These are phyloP conservation scores for Gypsophila paniculata DNA, from an alignment of 179 eudicot species.

Conservation along the genomic window DNA sequence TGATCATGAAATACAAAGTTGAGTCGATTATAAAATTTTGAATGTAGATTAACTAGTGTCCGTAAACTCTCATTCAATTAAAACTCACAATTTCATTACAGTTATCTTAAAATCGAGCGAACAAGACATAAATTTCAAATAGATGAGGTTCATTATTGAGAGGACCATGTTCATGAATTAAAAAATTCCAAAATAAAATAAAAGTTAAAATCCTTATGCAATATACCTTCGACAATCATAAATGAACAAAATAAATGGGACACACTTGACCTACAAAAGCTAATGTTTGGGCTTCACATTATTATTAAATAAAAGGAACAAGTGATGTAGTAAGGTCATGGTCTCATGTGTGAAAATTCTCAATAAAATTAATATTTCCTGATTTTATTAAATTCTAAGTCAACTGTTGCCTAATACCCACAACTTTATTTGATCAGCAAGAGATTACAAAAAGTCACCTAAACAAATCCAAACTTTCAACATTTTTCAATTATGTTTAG, in stretches of 20 bases:
- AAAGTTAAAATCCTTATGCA: background rate
- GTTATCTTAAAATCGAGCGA: too few species aligned
- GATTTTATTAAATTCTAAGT: constrained; percentile 13
- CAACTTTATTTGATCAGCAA: constrained; percentile 10
- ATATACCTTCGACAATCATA: constrained; percentile 10
- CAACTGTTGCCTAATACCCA: constrained; percentile 16
- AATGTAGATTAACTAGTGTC: too few species aligned
- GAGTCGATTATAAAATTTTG: too few species aligned
- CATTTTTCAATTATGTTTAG: background rate
- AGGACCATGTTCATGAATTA: background rate
- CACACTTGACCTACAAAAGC: background rate
- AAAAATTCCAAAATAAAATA: background rate
- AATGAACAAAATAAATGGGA: background rate
- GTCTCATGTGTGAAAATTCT: background rate
- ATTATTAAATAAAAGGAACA: background rate
- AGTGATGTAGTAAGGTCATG: constrained; percentile 20
- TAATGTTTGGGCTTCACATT: background rate
- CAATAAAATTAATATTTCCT: constrained; percentile 1
- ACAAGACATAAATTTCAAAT: too few species aligned
- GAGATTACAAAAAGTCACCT: constrained; percentile 12
- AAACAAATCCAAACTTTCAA: constrained; percentile 7
- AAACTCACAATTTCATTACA: too few species aligned
- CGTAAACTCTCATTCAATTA: too few species aligned
- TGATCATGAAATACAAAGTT: too few species aligned
- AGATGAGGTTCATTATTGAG: background rate